Evolutionary conservation across 176 grass and related monocot genomes (phyloP).

Genomic region (Rhipidocladum racemiflorum): DNA sequence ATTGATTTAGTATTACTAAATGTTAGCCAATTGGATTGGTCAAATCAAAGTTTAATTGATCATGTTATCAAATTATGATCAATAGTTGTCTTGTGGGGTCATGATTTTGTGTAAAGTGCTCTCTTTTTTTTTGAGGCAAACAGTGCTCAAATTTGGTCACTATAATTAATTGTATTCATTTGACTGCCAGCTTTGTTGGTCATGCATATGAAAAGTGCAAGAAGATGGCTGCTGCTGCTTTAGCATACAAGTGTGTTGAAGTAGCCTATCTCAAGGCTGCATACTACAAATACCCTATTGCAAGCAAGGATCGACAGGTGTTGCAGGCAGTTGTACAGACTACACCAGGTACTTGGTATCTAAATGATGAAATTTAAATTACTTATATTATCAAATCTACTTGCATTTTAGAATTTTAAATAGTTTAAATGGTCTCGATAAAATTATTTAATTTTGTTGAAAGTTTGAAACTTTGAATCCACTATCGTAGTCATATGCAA

Average conservation of each 20-base stretch:
- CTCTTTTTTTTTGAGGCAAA: not conserved
- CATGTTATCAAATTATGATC: conserved; percentile 18
- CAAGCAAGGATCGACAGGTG: conserved; percentile 78
- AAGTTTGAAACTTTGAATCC: conserved; percentile 1
- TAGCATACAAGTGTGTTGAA: conserved; percentile 99
- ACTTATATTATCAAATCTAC: not conserved
- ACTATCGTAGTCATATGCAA: not conserved
- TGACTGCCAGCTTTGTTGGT: conserved; percentile 71
- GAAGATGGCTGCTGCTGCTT: conserved; percentile 82
- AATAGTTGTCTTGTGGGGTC: not conserved
- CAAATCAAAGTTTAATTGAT: not conserved
- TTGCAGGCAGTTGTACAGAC: conserved; percentile 74
- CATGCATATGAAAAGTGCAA: conserved; percentile 84
- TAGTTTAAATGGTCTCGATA: conserved; percentile 5
- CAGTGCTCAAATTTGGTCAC: conserved; percentile 13
- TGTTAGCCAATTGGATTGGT: conserved; percentile 22
- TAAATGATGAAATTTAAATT: conserved; percentile 22
- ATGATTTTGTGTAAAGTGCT: not conserved
- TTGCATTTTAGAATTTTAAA: not conserved
- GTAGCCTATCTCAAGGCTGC: conserved; percentile 94
- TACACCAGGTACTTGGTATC: conserved; percentile 62
- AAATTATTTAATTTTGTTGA: not conserved
- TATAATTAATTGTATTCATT: conserved; percentile 32
- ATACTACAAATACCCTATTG: conserved; percentile 74
- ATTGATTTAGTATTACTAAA: conserved; percentile 3